Evolutionary conservation across 192 early-diverging fungal species (phyloP).

Genomic region (Rhizoclosmatium sp.): DNA sequence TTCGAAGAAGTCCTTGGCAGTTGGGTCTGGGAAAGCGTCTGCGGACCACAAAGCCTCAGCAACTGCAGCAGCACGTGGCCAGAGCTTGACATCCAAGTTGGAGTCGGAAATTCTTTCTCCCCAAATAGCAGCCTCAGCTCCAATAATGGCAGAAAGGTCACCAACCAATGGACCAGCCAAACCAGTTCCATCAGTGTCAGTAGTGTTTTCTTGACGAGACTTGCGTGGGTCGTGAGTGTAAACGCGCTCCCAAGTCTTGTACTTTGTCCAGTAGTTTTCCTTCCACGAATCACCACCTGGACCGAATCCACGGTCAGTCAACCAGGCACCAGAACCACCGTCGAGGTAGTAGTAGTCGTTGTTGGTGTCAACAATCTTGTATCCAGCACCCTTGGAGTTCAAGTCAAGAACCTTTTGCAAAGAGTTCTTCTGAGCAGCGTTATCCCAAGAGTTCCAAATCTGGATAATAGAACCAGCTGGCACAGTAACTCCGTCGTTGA

Average conservation of each 20-base stretch:
- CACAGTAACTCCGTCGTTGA: constrained; percentile 9
- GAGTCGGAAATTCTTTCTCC: constrained; percentile 23
- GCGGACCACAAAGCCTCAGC: constrained; percentile 36
- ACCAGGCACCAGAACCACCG: constrained; percentile 27
- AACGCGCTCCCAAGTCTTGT: constrained; percentile 26
- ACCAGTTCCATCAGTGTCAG: neutral
- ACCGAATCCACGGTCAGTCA: constrained; percentile 19
- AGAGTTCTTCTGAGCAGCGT: neutral
- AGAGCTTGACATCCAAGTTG: constrained; percentile 36
- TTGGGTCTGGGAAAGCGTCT: neutral
- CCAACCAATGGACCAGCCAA: constrained; percentile 9
- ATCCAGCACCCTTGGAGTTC: constrained; percentile 14
- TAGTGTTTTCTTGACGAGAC: constrained; percentile 1
- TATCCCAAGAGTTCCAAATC: constrained; percentile 21
- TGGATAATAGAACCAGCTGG: constrained; percentile 17
- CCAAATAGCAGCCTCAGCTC: constrained; percentile 22
- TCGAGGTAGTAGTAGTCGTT: constrained; percentile 30
- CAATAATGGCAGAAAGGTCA: constrained; percentile 6
- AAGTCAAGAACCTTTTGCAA: constrained; percentile 13
- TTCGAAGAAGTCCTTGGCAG: constrained; percentile 22
- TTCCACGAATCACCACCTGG: constrained; percentile 8
- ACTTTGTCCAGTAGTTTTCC: constrained; percentile 20
- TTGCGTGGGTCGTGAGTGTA: constrained; percentile 33
- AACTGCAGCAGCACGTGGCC: constrained; percentile 32
- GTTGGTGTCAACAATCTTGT: constrained; percentile 33